Evolutionary conservation across 768 basidiomycete genomes (phyloP).

Genomic region (Boletus subparvulus): DNA sequence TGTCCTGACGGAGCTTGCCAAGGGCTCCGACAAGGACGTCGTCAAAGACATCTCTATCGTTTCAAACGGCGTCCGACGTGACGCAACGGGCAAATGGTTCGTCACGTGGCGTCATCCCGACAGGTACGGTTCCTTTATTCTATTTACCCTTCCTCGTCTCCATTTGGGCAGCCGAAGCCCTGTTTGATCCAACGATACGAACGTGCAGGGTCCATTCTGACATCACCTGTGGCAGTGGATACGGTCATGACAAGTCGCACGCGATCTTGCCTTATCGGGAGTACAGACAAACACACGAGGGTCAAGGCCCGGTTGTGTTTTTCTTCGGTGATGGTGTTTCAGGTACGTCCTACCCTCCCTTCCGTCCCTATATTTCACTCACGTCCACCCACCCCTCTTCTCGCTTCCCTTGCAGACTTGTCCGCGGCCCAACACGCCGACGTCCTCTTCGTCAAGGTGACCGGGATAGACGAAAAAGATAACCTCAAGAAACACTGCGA

Average conservation of each 20-base stretch:
- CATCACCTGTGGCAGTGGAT: conserved; percentile 45
- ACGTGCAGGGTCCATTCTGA: neutral
- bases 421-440: conserved; percentile 93
- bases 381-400: neutral
- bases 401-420: conserved; percentile 54
- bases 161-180: neutral
- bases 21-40: conserved; percentile 49
- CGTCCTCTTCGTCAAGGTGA: conserved; percentile 90
- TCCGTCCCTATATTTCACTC: neutral
- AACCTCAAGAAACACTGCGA: conserved; percentile 85
- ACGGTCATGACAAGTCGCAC: conserved; percentile 94
- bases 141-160: neutral
- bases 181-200: neutral
- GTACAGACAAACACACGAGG: conserved; percentile 33
- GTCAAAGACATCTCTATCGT: conserved; percentile 84
- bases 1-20: conserved; percentile 75
- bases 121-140: conserved; percentile 47
- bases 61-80: conserved; percentile 83
- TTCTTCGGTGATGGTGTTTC: conserved; percentile 99
- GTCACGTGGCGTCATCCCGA: conserved; percentile 89
- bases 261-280: conserved; percentile 86
- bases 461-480: conserved; percentile 67
- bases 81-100: conserved; percentile 62
- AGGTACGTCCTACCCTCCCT: conserved; percentile 41
- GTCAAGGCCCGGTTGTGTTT: conserved; percentile 67